Percentiles rank a stretch among this genome's conserved stretches.
Conservation (phyloP, 2,329 filamentous ascomycete genomes). For the Diaporthe sp. region DNA sequence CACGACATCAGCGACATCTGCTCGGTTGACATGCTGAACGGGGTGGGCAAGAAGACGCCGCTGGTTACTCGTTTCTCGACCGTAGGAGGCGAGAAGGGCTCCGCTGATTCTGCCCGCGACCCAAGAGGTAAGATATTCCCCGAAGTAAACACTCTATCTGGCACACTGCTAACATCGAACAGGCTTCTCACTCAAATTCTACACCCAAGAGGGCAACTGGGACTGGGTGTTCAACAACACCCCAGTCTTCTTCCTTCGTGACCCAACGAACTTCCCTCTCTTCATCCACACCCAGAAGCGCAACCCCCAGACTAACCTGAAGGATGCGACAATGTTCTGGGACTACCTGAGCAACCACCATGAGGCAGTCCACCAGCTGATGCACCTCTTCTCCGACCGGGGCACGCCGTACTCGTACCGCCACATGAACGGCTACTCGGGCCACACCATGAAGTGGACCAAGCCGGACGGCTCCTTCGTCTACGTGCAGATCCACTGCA, state of each 20-base stretch:
- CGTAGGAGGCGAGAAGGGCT: slow-evolving; percentile 77
- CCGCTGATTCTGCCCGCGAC: slow-evolving; percentile 81
- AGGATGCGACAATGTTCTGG: slow-evolving; percentile 75
- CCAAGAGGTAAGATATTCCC: slow-evolving; percentile 63
- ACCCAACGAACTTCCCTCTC: slow-evolving; percentile 79
- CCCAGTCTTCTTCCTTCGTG: slow-evolving; percentile 80
- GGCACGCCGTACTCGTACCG: slow-evolving; percentile 74
- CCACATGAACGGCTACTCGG: slow-evolving; percentile 75
- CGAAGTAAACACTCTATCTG: no score
- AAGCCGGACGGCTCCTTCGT: slow-evolving; percentile 74
- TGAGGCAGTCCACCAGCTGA: slow-evolving; percentile 71
- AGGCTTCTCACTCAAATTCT: slow-evolving; percentile 76
- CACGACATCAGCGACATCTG: slow-evolving; percentile 38
- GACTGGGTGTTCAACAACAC: slow-evolving; percentile 83
- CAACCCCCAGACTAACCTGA: slow-evolving; percentile 77
- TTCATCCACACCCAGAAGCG: slow-evolving; percentile 85
- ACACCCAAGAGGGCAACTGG: slow-evolving; percentile 81
- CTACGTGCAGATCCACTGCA: slow-evolving; percentile 74
- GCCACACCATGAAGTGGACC: slow-evolving; percentile 74
- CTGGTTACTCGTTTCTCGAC: slow-evolving; percentile 80
- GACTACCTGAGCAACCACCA: slow-evolving; percentile 67
- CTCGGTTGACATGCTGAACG: background rate
- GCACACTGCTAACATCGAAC: background rate
- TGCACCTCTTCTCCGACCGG: slow-evolving; percentile 74
- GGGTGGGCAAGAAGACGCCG: slow-evolving; percentile 58